Percentiles rank a stretch among this genome's conserved stretches.
Evolutionary conservation across 2,329 filamentous ascomycete genomes (phyloP).

Genomic region (Arthrobotrys musiformis): DNA sequence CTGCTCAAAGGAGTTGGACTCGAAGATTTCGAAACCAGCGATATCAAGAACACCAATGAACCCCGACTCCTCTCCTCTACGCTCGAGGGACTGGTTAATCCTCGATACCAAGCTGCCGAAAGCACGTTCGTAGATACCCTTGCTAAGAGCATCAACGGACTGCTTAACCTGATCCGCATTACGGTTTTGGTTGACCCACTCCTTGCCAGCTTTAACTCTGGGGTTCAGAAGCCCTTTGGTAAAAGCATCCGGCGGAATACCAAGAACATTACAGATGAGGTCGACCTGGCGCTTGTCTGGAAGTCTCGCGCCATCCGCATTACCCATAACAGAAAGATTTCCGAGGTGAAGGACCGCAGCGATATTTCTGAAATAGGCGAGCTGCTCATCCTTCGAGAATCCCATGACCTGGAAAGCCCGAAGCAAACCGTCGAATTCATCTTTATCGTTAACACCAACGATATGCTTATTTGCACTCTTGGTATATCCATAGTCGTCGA

Average conservation of each 20-base stretch:
- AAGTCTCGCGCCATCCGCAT: conserved; percentile 86
- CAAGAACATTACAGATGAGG: conserved; percentile 83
- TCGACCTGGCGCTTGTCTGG: conserved; percentile 78
- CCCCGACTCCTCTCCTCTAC: conserved; percentile 88
- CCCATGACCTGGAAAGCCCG: conserved; percentile 96
- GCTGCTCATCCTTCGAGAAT: conserved; percentile 85
- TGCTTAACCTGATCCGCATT: conserved; percentile 95
- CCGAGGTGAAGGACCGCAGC: conserved; percentile 93
- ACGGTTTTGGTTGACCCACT: conserved; percentile 99
- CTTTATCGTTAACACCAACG: conserved; percentile 84
- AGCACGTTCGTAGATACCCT: conserved; percentile 96
- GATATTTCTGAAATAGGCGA: conserved; percentile 83
- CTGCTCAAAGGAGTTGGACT: conserved; percentile 95
- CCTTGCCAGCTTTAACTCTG: conserved; percentile 90
- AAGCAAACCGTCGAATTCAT: conserved; percentile 88
- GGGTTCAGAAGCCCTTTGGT: conserved; percentile 89
- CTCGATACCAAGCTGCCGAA: conserved; percentile 92
- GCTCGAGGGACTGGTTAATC: conserved; percentile 91
- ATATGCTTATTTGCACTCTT: conserved; percentile 91
- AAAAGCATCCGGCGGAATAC: conserved; percentile 85
- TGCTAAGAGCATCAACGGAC: conserved; percentile 87
- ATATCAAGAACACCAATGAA: conserved; percentile 99
- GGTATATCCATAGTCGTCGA: conserved; percentile 92
- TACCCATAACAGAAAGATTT: conserved; percentile 79
- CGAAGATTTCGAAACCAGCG: conserved; percentile 98